These are phyloP conservation scores for Zea luxurians DNA, from an alignment of 176 grass and related monocot genomes.

Conservation along the genomic window DNA sequence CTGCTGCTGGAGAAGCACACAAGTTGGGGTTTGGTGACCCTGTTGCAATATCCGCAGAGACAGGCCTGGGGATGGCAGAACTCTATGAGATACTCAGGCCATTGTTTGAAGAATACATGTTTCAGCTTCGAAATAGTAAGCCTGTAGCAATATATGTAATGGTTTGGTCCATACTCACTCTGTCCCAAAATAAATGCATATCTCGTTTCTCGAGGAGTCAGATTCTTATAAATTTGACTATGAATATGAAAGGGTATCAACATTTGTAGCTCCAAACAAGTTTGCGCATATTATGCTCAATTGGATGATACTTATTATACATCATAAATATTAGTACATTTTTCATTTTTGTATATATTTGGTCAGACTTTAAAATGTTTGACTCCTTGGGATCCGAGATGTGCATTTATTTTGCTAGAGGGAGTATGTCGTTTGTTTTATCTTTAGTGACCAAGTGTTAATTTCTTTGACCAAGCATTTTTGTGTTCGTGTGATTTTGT, in stretches of 20 bases:
- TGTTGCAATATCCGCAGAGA: constrained; percentile 98
- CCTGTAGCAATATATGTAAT: constrained; percentile 25
- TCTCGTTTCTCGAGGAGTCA: no score
- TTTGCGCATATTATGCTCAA: no score
- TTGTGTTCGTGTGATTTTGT: background rate
- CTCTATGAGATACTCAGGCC: constrained; percentile 83
- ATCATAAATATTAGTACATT: no score
- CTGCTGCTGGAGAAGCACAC: constrained; percentile 83
- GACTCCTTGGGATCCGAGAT: no score
- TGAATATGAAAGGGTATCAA: no score
- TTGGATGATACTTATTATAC: no score
- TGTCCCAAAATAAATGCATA: no score
- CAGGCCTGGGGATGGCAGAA: constrained; percentile 92
- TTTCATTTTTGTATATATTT: no score
- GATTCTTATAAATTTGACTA: no score
- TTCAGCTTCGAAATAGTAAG: constrained; percentile 66
- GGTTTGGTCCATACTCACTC: background rate
- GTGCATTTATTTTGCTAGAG: no score
- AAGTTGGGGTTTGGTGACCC: constrained; percentile 93
- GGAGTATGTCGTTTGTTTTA: constrained; percentile 5
- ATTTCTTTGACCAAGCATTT: constrained; percentile 18
- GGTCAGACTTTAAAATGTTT: no score
- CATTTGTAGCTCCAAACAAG: no score
- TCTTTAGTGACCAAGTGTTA: constrained; percentile 4
- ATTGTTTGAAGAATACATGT: constrained; percentile 81